Evolutionary conservation across 2,329 filamentous ascomycete species (phyloP).

Genomic region (Fusarium acutatum): DNA sequence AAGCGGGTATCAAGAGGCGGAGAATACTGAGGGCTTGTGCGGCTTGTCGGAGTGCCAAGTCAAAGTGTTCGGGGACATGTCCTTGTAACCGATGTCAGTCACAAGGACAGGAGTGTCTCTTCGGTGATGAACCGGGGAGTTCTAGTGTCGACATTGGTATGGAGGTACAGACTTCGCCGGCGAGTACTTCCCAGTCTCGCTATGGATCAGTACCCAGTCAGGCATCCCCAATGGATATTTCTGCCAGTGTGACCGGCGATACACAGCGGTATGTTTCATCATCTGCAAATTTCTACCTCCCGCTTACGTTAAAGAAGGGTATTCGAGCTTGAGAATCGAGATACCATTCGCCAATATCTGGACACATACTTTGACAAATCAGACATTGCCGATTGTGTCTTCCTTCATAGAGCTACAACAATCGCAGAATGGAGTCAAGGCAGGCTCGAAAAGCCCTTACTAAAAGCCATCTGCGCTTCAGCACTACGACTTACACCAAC

Average conservation of each 20-base stretch:
- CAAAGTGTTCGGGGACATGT: constrained; percentile 46
- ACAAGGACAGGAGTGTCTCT: constrained; percentile 7
- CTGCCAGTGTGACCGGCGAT: neutral
- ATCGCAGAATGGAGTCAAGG: constrained; percentile 39
- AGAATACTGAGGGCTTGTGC: constrained; percentile 43
- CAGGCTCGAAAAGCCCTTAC: constrained; percentile 22
- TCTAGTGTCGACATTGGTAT: neutral
- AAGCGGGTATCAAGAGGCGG: constrained; percentile 42
- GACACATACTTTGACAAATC: constrained; percentile 38
- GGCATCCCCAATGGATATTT: neutral
- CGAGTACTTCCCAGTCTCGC: neutral
- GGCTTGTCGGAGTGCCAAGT: constrained; percentile 47
- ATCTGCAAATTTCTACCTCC: fast-evolving
- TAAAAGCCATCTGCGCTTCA: constrained; percentile 36
- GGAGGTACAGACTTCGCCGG: constrained; percentile 10
- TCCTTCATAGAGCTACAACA: constrained; percentile 34
- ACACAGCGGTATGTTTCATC: neutral
- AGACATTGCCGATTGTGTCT: constrained; percentile 23
- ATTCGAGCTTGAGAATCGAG: constrained; percentile 19
- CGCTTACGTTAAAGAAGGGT: neutral
- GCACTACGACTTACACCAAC: neutral
- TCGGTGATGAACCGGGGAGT: neutral
- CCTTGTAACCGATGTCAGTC: constrained; percentile 46
- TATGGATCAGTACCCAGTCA: constrained; percentile 2
- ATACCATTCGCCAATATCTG: constrained; percentile 7